Percentiles rank a stretch among this genome's conserved stretches.
Conservation (phyloP, 2,329 filamentous ascomycete genomes). For the Monilinia aucupariae region DNA sequence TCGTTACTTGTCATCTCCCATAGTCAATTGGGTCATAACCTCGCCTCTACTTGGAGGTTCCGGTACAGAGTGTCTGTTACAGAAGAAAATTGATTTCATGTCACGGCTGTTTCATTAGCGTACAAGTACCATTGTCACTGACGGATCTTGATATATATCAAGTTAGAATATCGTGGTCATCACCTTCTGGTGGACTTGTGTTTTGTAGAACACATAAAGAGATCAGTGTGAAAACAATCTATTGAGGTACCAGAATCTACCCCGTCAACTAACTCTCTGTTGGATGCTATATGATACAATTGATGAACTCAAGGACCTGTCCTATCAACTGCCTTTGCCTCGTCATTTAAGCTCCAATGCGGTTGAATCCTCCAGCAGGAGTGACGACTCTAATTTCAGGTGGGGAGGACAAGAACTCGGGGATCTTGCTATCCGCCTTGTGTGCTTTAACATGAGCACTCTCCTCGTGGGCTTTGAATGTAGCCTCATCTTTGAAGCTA, state of each 20-base stretch:
- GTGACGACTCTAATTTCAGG: background rate
- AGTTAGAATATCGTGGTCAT: background rate
- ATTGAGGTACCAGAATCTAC: background rate
- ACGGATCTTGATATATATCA: too few species aligned
- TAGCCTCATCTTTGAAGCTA: slow-evolving; percentile 6
- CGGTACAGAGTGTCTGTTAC: too few species aligned
- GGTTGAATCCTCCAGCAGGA: slow-evolving; percentile 1
- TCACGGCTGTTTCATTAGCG: background rate
- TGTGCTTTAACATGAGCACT: background rate
- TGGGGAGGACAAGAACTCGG: background rate
- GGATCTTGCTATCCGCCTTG: background rate
- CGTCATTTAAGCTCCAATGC: background rate
- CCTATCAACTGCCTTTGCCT: background rate
- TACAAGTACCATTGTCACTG: background rate
- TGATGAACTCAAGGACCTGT: slow-evolving; percentile 26
- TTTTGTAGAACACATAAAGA: background rate
- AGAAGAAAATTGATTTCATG: too few species aligned
- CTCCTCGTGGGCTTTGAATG: slow-evolving; percentile 7
- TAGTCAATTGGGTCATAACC: too few species aligned
- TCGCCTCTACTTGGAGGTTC: too few species aligned
- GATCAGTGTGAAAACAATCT: background rate
- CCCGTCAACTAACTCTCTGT: background rate
- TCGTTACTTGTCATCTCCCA: too few species aligned
- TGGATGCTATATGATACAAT: background rate
- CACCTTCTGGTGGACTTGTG: background rate